These are phyloP conservation scores for Aureobasidium pullulans DNA, from an alignment of 2,329 filamentous ascomycete genomes.

Conservation along the genomic window DNA sequence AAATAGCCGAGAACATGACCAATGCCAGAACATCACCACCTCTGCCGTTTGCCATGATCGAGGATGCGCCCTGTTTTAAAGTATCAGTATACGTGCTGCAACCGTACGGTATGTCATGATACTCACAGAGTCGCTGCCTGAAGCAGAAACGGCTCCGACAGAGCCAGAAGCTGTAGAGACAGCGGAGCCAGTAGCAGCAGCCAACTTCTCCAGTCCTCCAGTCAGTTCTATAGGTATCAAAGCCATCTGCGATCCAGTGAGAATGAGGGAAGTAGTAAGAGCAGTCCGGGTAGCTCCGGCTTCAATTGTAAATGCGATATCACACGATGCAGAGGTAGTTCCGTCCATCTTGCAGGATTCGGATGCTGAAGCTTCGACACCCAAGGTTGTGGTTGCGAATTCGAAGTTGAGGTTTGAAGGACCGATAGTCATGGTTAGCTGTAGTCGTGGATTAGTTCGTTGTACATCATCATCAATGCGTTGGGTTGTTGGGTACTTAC, in stretches of 20 bases:
- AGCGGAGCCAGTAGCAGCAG: not conserved
- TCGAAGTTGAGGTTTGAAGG: not conserved
- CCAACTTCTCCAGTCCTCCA: conserved; percentile 1
- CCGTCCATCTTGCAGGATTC: not conserved
- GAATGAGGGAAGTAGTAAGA: not conserved
- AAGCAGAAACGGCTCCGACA: not conserved
- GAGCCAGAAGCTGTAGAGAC: not conserved
- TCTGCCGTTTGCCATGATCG: not conserved
- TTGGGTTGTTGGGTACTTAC: not conserved
- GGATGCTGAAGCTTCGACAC: not conserved
- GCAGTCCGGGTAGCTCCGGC: not conserved
- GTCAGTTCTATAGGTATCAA: not conserved
- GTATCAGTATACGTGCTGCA: not conserved
- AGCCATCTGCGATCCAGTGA: not conserved
- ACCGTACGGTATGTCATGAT: too few species aligned
- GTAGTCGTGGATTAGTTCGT: not conserved
- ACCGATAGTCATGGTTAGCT: not conserved
- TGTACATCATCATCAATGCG: too few species aligned
- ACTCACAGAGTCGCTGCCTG: not conserved
- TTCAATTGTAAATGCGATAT: not conserved
- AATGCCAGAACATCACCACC: not conserved
- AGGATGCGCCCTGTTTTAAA: not conserved
- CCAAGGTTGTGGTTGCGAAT: not conserved
- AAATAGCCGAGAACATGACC: conserved; percentile 3
- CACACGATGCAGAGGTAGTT: not conserved